phyloP scores from a whole-genome alignment of 1,284 basidiomycete genomes.

The Marasmius fiardii region DNA sequence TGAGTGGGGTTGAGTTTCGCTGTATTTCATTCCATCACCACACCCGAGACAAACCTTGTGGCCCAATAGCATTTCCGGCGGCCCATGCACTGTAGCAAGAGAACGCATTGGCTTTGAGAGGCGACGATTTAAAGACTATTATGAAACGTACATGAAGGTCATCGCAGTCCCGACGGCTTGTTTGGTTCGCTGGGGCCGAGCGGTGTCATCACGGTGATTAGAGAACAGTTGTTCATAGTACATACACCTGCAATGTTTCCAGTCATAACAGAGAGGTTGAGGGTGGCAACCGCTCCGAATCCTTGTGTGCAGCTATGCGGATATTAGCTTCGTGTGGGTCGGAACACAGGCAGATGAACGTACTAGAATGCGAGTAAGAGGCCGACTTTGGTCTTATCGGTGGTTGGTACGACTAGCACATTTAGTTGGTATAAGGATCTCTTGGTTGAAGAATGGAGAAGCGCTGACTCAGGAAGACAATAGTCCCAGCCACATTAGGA shows the following conservation, averaged over 20 bases:
- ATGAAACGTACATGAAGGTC: constrained; percentile 35
- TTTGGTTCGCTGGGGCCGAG: constrained; percentile 34
- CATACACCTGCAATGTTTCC: constrained; percentile 41
- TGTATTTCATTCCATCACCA: not conserved
- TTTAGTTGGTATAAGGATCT: not conserved
- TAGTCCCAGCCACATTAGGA: constrained; percentile 46
- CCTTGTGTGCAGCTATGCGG: constrained; percentile 38
- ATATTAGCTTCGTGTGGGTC: not conserved
- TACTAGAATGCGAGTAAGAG: constrained; percentile 49
- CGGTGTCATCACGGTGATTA: not conserved
- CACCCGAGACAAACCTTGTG: constrained; percentile 30
- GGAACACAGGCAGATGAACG: constrained; percentile 13
- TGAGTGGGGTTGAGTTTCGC: constrained; percentile 9
- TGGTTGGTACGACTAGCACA: constrained; percentile 33
- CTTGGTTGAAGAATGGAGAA: not conserved
- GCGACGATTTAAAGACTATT: not conserved
- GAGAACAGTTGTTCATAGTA: not conserved
- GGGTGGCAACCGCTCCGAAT: constrained; percentile 38
- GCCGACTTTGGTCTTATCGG: constrained; percentile 41
- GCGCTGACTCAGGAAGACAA: constrained; percentile 41
- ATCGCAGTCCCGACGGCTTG: constrained; percentile 43
- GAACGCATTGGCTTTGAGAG: not conserved
- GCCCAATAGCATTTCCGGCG: constrained; percentile 46
- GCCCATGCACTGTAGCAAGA: constrained; percentile 37
- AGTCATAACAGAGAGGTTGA: constrained; percentile 43